Conservation (phyloP, 2,329 filamentous ascomycete genomes). For the Biscogniauxia marginata region DNA sequence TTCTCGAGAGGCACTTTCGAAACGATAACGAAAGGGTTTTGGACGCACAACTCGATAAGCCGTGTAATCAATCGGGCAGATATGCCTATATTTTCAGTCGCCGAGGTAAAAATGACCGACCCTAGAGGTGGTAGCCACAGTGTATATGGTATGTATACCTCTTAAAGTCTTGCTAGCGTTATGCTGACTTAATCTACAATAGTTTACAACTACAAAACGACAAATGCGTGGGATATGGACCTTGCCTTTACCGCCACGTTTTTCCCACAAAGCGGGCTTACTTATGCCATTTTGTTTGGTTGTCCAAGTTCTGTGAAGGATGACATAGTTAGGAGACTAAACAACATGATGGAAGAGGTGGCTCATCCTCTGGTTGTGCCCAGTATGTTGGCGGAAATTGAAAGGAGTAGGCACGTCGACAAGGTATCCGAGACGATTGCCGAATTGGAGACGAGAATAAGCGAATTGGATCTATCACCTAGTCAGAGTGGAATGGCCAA, state of each 20-base stretch:
- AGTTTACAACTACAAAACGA: conserved; percentile 30
- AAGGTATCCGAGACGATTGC: conserved; percentile 20
- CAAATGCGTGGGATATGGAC: conserved; percentile 27
- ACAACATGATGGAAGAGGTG: neutral
- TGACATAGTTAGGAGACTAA: conserved; percentile 17
- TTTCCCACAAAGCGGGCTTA: conserved; percentile 22
- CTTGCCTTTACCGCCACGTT: conserved; percentile 26
- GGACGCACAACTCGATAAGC: neutral
- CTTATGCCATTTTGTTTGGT: conserved; percentile 27
- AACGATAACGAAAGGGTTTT: neutral
- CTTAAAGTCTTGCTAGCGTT: neutral
- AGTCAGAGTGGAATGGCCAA: conserved; percentile 1
- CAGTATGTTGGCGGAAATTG: conserved; percentile 33
- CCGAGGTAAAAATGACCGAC: conserved; percentile 10
- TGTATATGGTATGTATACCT: neutral
- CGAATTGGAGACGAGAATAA: conserved; percentile 23
- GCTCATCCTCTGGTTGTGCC: conserved; percentile 29
- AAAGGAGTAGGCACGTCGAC: conserved; percentile 24
- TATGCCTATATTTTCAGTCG: conserved; percentile 6
- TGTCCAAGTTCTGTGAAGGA: conserved; percentile 12
- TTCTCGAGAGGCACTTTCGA: neutral
- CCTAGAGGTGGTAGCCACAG: neutral
- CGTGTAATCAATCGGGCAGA: neutral
- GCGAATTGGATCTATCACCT: conserved; percentile 14
- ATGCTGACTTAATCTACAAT: neutral